These are phyloP conservation scores for Candida hispaniensis DNA, from an alignment of 805 yeast genomes.

Conservation along the genomic window DNA sequence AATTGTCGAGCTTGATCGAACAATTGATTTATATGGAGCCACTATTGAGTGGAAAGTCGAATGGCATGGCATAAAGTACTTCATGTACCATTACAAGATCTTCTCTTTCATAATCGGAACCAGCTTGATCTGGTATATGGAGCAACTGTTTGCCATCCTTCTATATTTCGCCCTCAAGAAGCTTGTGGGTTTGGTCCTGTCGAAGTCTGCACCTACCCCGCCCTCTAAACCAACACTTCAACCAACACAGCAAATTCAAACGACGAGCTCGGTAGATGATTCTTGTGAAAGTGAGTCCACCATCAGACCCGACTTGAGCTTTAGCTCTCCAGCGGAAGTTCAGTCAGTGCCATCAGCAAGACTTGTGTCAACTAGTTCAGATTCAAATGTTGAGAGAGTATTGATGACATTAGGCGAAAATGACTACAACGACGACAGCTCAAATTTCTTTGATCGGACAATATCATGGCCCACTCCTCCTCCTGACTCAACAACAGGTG, in stretches of 20 bases:
- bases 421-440: constrained; percentile 12
- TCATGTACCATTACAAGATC: constrained; percentile 24
- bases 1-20: constrained; percentile 23
- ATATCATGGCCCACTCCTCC: constrained; percentile 21
- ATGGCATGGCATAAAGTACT: constrained; percentile 28
- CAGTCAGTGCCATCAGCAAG: too few relatives aligned
- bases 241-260: too few relatives aligned
- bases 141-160: constrained; percentile 13
- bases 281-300: too few relatives aligned
- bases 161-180: constrained; percentile 5
- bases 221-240: too few relatives aligned
- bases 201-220: too few relatives aligned
- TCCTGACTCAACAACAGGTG: constrained; percentile 22
- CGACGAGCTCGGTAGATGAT: too few relatives aligned
- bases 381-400: constrained; percentile 13
- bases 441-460: constrained; percentile 4
- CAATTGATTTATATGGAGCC: constrained; percentile 23
- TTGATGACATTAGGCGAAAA: too few relatives aligned
- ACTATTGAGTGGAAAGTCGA: constrained; percentile 22
- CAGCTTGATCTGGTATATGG: constrained; percentile 24
- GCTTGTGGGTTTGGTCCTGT: too few relatives aligned
- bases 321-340: too few relatives aligned
- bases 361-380: too few relatives aligned
- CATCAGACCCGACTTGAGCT: too few relatives aligned
- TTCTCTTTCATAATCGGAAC: constrained; percentile 23